Conservation (phyloP, 768 basidiomycete genomes). For the Clitopilus hobsonii region DNA sequence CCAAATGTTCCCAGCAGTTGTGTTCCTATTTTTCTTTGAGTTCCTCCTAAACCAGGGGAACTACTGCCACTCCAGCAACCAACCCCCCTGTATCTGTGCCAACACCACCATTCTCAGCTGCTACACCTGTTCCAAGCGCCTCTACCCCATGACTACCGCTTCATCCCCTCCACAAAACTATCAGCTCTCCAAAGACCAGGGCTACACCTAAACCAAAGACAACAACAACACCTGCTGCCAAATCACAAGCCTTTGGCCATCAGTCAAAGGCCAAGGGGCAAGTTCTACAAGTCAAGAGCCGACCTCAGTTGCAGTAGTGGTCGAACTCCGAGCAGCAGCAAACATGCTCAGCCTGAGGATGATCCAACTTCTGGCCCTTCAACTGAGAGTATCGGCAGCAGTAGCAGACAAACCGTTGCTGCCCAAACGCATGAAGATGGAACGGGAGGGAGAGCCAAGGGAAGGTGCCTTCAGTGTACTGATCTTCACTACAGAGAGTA, state of each 20-base stretch:
- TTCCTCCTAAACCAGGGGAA: too few species aligned
- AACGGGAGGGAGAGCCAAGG: conserved; percentile 61
- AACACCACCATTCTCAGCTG: conserved; percentile 29
- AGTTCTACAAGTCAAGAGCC: conserved; percentile 27
- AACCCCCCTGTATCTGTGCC: conserved; percentile 22
- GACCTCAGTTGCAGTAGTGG: conserved; percentile 15
- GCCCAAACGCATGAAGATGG: conserved; percentile 67
- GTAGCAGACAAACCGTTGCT: conserved; percentile 53
- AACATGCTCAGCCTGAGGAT: conserved; percentile 52
- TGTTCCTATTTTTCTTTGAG: too few species aligned
- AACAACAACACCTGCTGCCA: conserved; percentile 26
- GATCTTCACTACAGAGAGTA: too few species aligned
- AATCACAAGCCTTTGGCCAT: conserved; percentile 26
- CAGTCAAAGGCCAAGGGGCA: conserved; percentile 19
- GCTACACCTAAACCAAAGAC: conserved; percentile 32
- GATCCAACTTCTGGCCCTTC: conserved; percentile 31
- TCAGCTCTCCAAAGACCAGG: conserved; percentile 69
- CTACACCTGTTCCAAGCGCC: conserved; percentile 39
- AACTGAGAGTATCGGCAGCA: conserved; percentile 20
- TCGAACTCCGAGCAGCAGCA: conserved; percentile 24
- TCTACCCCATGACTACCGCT: conserved; percentile 46
- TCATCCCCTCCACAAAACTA: conserved; percentile 49
- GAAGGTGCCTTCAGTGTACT: too few species aligned
- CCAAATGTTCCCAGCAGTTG: conserved; percentile 6
- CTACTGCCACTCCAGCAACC: too few species aligned